These are phyloP conservation scores for Borealophlyctis nickersoniae DNA, from an alignment of 192 early-diverging fungal species.

Conservation along the genomic window DNA sequence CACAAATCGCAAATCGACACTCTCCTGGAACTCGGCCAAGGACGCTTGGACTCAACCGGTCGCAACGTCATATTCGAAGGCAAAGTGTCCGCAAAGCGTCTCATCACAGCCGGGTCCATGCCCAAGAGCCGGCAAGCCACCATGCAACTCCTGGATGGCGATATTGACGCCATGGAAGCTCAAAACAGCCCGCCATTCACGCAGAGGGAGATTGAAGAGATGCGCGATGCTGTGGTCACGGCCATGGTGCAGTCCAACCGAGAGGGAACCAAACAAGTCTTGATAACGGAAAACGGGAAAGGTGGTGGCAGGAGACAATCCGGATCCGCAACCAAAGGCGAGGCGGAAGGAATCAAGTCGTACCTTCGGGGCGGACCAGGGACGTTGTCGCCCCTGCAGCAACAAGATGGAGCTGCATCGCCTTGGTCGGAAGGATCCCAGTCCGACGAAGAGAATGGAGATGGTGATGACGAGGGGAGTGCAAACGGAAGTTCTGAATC, in stretches of 20 bases:
- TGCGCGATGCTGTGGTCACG: neutral
- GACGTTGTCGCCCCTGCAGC: neutral
- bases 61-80: constrained; percentile 20
- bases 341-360: neutral
- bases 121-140: constrained; percentile 10
- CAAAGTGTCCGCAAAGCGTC: constrained; percentile 16
- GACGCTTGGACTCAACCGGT: constrained; percentile 19
- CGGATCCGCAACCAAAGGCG: neutral
- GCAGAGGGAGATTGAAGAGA: neutral
- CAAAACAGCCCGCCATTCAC: neutral
- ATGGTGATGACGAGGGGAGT: neutral
- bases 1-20: constrained; percentile 22
- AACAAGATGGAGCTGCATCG: neutral
- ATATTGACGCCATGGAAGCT: neutral
- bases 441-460: neutral
- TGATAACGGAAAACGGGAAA: constrained; percentile 25
- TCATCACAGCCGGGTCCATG: constrained; percentile 13
- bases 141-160: neutral
- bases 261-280: neutral
- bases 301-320: constrained; percentile 19
- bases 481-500: too few relatives aligned
- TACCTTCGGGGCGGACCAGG: neutral
- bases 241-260: neutral
- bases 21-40: constrained; percentile 30
- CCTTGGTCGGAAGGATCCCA: neutral